phyloP scores from a whole-genome alignment of 1,139 yeast species.

The Blastobotrys illinoisensis region DNA sequence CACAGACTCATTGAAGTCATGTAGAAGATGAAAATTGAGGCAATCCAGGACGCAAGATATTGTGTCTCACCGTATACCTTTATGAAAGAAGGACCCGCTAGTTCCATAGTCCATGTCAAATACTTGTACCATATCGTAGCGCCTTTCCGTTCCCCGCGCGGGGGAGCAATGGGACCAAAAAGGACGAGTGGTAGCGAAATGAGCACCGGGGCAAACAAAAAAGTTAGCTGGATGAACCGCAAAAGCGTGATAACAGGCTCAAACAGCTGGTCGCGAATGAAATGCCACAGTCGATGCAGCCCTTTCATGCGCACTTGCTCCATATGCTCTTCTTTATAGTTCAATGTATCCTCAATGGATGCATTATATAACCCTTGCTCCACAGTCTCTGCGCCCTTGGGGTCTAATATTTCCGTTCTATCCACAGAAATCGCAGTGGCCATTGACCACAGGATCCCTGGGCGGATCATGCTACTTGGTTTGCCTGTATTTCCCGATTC shows the following conservation, averaged over 20 bases:
- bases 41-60: slow-evolving; percentile 13
- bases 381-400: slow-evolving; percentile 5
- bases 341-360: slow-evolving; percentile 6
- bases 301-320: slow-evolving; percentile 4
- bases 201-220: slow-evolving; percentile 67
- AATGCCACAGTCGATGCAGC: slow-evolving; percentile 1
- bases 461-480: background rate
- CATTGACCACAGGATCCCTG: background rate
- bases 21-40: slow-evolving; percentile 1
- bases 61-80: slow-evolving; percentile 38
- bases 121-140: slow-evolving; percentile 66
- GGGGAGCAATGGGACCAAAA: slow-evolving; percentile 46
- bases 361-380: slow-evolving; percentile 10
- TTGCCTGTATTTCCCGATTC: background rate
- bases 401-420: background rate
- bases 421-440: background rate
- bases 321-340: slow-evolving; percentile 6
- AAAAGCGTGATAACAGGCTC: slow-evolving; percentile 68
- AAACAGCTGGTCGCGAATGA: slow-evolving; percentile 29
- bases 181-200: slow-evolving; percentile 59
- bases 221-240: slow-evolving; percentile 62
- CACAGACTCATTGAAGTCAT: background rate
- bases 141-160: slow-evolving; percentile 47
- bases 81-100: slow-evolving; percentile 91
- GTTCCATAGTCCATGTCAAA: slow-evolving; percentile 64